Percentiles rank a stretch among this genome's conserved stretches.
Evolutionary conservation across 176 grass and related monocot species (phyloP).

Genomic region (Eleusine coracana): DNA sequence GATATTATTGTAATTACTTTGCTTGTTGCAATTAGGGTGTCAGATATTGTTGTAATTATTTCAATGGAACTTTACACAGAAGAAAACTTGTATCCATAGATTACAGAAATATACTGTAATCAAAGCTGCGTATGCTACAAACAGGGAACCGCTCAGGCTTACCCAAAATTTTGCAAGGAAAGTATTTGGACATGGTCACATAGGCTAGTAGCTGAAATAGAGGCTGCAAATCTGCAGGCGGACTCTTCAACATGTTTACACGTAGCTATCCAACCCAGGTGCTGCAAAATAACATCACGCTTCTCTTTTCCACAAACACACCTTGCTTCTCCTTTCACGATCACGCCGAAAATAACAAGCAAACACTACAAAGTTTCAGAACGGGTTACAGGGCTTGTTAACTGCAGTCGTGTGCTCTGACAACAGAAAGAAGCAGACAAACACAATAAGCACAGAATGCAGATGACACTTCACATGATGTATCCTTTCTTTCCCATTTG

Average conservation of each 20-base stretch:
- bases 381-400: neutral
- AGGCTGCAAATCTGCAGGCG: neutral
- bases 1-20: conserved; percentile 22
- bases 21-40: too few relatives aligned
- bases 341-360: neutral
- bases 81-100: neutral
- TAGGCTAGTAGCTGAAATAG: neutral
- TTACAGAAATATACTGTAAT: neutral
- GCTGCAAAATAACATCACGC: neutral
- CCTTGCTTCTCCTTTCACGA: neutral
- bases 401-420: neutral
- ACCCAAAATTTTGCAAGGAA: too few relatives aligned
- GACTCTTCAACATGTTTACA: neutral
- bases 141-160: too few relatives aligned
- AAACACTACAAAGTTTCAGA: neutral
- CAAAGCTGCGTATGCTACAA: neutral
- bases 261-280: neutral
- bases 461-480: conserved; percentile 24
- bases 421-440: conserved; percentile 13
- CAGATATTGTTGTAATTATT: conserved; percentile 24
- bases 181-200: neutral
- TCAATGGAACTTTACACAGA: conserved; percentile 16
- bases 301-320: neutral
- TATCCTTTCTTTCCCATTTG: conserved; percentile 42
- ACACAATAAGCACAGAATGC: conserved; percentile 10